Evolutionary conservation across 768 basidiomycete species (phyloP).

Genomic region (Psilocybe azurescens): DNA sequence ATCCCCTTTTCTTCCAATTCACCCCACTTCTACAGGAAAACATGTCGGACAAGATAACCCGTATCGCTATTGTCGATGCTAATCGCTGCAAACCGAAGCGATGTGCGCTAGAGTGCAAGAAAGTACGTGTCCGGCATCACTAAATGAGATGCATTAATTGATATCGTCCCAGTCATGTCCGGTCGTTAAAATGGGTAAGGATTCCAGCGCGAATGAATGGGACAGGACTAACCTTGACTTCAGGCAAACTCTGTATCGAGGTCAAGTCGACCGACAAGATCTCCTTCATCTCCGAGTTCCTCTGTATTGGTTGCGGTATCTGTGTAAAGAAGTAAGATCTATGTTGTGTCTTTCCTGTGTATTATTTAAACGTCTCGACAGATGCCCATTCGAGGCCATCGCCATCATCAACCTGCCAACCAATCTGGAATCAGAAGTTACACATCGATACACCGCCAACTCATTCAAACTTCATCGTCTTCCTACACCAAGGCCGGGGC

Average conservation of each 20-base stretch:
- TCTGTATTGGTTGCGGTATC: constrained; percentile 99
- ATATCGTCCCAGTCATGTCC: constrained; percentile 64
- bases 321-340: constrained; percentile 94
- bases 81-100: constrained; percentile 97
- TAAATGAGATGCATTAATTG: constrained; percentile 8
- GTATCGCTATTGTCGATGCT: constrained; percentile 93
- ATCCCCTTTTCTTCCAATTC: constrained; percentile 16
- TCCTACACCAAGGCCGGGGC: constrained; percentile 95
- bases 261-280: constrained; percentile 97
- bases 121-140: constrained; percentile 50
- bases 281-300: constrained; percentile 97
- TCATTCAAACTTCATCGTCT: constrained; percentile 98
- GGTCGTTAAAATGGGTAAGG: constrained; percentile 93
- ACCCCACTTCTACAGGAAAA: constrained; percentile 15
- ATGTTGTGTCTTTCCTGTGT: neutral
- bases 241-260: constrained; percentile 98
- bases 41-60: constrained; percentile 96
- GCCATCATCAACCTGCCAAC: constrained; percentile 99
- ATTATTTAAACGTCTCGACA: constrained; percentile 33
- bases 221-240: constrained; percentile 2
- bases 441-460: constrained; percentile 98
- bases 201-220: neutral
- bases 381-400: constrained; percentile 99
- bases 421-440: constrained; percentile 93
- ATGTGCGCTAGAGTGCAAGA: constrained; percentile 98